Evolutionary conservation across 371 early-diverging fungal genomes (phyloP).

Genomic region (Mucor indicus): DNA sequence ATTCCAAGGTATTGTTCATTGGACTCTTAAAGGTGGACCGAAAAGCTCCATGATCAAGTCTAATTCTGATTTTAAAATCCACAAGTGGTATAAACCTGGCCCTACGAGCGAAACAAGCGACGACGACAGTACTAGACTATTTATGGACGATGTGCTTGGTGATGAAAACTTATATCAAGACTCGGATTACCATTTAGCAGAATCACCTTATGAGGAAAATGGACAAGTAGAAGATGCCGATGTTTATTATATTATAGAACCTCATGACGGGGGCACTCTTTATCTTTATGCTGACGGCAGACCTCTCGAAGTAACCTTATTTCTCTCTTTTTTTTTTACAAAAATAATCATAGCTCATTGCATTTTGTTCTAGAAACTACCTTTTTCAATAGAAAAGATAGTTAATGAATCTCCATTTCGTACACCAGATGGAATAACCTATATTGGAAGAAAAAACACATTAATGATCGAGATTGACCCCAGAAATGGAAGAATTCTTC

Average conservation of each 20-base stretch:
- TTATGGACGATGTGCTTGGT: constrained; percentile 6
- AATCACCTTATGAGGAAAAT: constrained; percentile 19
- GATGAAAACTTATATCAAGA: constrained; percentile 6
- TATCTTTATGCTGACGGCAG: constrained; percentile 62
- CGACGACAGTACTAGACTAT: background rate
- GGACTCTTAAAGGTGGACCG: constrained; percentile 39
- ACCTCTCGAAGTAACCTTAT: constrained; percentile 46
- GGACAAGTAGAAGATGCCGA: constrained; percentile 21
- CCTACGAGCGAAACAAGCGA: background rate
- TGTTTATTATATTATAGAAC: constrained; percentile 75
- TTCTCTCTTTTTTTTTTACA: background rate
- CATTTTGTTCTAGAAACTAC: constrained; percentile 55
- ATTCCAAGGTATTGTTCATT: constrained; percentile 27
- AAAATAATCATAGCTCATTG: background rate
- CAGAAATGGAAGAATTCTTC: constrained; percentile 58
- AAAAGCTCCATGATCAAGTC: constrained; percentile 37
- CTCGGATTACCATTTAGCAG: background rate
- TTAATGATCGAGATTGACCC: constrained; percentile 72
- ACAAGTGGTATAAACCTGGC: constrained; percentile 8
- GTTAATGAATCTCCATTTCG: constrained; percentile 61
- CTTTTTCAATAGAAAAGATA: constrained; percentile 68
- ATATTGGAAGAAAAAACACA: constrained; percentile 67
- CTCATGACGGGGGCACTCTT: constrained; percentile 69
- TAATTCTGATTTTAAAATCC: constrained; percentile 15
- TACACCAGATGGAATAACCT: constrained; percentile 56